Percentiles rank a stretch among this genome's conserved stretches.
phyloP scores from a whole-genome alignment of 1,284 basidiomycete species.

The Ganoderma sinense region DNA sequence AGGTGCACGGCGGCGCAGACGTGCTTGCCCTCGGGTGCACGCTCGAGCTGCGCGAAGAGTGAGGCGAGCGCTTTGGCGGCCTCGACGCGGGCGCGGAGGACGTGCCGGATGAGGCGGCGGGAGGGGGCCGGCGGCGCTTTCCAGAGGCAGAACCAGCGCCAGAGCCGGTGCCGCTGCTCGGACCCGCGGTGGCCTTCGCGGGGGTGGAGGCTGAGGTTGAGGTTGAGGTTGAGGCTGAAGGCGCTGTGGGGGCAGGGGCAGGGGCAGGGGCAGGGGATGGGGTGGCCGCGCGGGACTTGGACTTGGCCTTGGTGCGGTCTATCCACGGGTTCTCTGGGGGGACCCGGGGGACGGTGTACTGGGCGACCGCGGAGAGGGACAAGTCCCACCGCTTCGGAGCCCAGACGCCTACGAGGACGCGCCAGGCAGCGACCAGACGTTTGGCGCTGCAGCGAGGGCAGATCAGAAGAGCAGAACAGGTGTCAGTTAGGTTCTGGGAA shows the following conservation, averaged over 20 bases:
- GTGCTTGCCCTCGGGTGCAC: constrained; percentile 49
- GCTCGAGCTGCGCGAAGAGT: constrained; percentile 75
- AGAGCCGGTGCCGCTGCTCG: not conserved
- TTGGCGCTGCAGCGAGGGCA: constrained; percentile 62
- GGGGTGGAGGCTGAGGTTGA: constrained; percentile 35
- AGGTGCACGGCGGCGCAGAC: constrained; percentile 69
- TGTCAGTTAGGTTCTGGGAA: constrained; percentile 23
- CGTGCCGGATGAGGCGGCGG: constrained; percentile 84
- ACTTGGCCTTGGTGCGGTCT: constrained; percentile 49
- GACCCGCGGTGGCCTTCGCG: not conserved
- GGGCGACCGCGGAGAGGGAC: constrained; percentile 71
- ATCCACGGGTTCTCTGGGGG: constrained; percentile 79
- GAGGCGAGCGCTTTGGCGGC: constrained; percentile 77
- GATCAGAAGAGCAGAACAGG: constrained; percentile 20
- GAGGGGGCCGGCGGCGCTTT: constrained; percentile 71
- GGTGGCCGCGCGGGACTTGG: constrained; percentile 29
- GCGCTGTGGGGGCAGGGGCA: constrained; percentile 31
- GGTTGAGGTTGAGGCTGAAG: constrained; percentile 40
- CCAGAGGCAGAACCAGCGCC: constrained; percentile 15
- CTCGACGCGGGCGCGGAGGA: constrained; percentile 81
- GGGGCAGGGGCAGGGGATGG: constrained; percentile 29
- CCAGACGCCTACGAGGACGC: constrained; percentile 91
- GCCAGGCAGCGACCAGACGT: constrained; percentile 87
- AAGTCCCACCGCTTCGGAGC: constrained; percentile 83
- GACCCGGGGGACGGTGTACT: constrained; percentile 71